Evolutionary conservation across 306 rosid genomes (phyloP).

Genomic region (Trifolium pratense): DNA sequence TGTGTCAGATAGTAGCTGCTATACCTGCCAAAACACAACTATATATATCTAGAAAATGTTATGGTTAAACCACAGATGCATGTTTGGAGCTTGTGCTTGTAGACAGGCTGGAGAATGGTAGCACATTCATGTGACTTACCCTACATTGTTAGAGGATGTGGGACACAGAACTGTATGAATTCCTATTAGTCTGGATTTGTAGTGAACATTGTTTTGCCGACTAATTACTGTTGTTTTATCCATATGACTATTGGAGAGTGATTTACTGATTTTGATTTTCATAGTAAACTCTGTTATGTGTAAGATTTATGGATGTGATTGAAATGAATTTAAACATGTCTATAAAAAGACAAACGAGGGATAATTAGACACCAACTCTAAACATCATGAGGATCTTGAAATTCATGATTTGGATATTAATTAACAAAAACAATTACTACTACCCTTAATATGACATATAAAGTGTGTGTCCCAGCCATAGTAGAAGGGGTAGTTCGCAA

Average conservation of each 20-base stretch:
- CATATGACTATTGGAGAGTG: slow-evolving; percentile 17
- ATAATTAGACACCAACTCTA: not conserved
- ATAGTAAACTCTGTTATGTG: not conserved
- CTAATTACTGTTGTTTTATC: slow-evolving; percentile 28
- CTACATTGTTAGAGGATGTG: slow-evolving; percentile 48
- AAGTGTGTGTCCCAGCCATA: slow-evolving; percentile 3
- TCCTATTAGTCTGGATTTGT: slow-evolving; percentile 25
- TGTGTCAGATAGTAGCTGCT: slow-evolving; percentile 45
- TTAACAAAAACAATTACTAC: not conserved
- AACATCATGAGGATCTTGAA: not conserved
- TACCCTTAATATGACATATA: not conserved
- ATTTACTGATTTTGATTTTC: slow-evolving; percentile 12
- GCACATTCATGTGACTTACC: slow-evolving; percentile 54
- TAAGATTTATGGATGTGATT: not conserved
- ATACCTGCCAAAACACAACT: slow-evolving; percentile 43
- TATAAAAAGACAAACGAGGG: not conserved
- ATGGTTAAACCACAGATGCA: slow-evolving; percentile 49
- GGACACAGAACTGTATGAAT: slow-evolving; percentile 39
- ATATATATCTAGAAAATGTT: slow-evolving; percentile 24
- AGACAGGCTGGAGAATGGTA: slow-evolving; percentile 69
- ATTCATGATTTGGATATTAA: not conserved
- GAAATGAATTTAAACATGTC: not conserved
- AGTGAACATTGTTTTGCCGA: slow-evolving; percentile 36
- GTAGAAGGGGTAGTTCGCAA: slow-evolving; percentile 5
- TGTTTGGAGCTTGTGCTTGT: slow-evolving; percentile 44